A percentile compares a stretch with the other conserved stretches of the same genome.
These are phyloP conservation scores for Stipa capillata DNA, from an alignment of 176 grass and related monocot genomes.

Conservation along the genomic window DNA sequence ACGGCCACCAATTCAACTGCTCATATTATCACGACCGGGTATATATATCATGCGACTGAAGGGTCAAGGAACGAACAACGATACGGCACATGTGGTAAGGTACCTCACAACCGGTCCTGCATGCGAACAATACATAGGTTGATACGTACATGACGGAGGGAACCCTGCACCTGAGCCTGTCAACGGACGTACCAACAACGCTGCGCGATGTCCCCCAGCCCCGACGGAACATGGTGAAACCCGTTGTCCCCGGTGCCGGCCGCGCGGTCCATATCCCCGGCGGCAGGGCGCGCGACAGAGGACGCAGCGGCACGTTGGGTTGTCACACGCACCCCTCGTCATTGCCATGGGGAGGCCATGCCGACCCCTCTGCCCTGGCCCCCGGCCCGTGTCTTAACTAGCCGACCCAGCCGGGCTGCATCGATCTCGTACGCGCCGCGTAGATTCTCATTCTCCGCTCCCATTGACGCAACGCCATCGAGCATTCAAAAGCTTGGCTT, in stretches of 20 bases:
- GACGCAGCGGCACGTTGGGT: slow-evolving; percentile 17
- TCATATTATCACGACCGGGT: not conserved
- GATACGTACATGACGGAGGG: not conserved
- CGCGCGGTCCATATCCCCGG: slow-evolving; percentile 1
- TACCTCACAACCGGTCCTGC: not conserved
- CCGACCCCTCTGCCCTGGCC: not conserved
- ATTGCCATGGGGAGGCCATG: not conserved
- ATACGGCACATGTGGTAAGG: not conserved
- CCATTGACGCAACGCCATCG: not conserved
- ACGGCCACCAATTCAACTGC: not conserved
- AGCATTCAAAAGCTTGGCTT: not conserved
- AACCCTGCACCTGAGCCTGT: slow-evolving; percentile 26
- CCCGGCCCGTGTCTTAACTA: not conserved
- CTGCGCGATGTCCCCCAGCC: not conserved
- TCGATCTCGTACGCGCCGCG: not conserved
- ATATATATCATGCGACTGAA: not conserved
- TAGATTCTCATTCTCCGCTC: no score
- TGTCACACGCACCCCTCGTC: not conserved
- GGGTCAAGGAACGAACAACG: not conserved
- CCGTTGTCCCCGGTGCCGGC: not conserved
- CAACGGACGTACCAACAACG: not conserved
- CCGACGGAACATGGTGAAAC: not conserved
- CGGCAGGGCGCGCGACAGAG: not conserved
- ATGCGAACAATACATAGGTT: not conserved
- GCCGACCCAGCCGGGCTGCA: not conserved